Evolutionary conservation across 768 basidiomycete species (phyloP), one percentile per base, ranked within the genome.

Genomic region (Mycena rosella): DNA sequence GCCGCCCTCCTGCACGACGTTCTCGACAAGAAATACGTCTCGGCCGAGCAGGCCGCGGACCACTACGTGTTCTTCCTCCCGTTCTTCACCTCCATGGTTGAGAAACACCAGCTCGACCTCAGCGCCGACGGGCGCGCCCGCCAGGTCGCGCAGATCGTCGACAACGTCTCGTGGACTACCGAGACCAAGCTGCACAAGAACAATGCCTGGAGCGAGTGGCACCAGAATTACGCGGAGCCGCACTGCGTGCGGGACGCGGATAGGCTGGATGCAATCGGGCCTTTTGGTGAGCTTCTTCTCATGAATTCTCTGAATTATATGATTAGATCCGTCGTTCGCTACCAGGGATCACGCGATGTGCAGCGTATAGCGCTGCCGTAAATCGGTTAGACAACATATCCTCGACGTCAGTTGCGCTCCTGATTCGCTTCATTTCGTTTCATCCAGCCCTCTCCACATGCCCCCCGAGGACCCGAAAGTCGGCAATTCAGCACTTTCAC

Each of bases 1-100:
- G 91, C 92, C 32, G 92, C 96, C n/a, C 86, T 97, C 42, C 86
- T 96, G 49, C 96, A 96, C 74, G 95, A 97, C 77, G 85, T 96
- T 44, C 81, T 94, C 36, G 93, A 95, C 85, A 93, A 92, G 81
- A 95, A 95, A 82, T 94, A 95, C 74, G 89, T 90, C 20, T 80
- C 89, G 2, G 77, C 83, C 15, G 83, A 82, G 60, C 78, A 87
- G 71, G 86, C 87, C 15, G 81, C 85, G 20, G 88, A 65, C 18
- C 64, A 57, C 2, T 59, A 59, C 53, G 55, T 22, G 11, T 60
- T 56, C 20, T 81, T 79, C 63, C 44, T 71, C 22, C 81, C 82
- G 53, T 71, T 82, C 24, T 74, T 76, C 57, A 76, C 65, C 18
- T 92, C 74, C 87, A 78, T 86, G 74, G 81, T 82, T 7, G 72